Conservation (phyloP, 1,284 basidiomycete species). For the Cryptococcus sp. region DNA sequence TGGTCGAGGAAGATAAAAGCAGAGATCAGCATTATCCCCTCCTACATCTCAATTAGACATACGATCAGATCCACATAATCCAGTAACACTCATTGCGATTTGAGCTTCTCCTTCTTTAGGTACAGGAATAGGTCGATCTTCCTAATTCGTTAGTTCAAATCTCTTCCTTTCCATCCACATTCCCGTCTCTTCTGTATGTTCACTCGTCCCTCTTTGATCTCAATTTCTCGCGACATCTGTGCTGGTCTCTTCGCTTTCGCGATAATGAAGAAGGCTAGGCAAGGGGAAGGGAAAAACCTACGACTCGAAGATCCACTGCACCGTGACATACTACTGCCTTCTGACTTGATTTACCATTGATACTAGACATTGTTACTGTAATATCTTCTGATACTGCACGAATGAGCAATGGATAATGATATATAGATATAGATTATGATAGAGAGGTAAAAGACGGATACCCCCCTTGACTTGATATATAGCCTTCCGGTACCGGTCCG, state of each 20-base stretch:
- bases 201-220: too few species aligned
- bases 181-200: not conserved
- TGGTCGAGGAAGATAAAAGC: not conserved
- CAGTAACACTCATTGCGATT: slow-evolving; percentile 64
- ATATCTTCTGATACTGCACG: not conserved
- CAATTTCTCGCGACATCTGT: too few species aligned
- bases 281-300: slow-evolving; percentile 27
- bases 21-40: not conserved
- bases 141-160: slow-evolving; percentile 24
- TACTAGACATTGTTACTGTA: too few species aligned
- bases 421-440: not conserved
- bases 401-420: not conserved
- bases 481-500: slow-evolving; percentile 3
- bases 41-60: slow-evolving; percentile 38
- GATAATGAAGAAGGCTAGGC: not conserved
- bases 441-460: slow-evolving; percentile 1
- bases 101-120: slow-evolving; percentile 45
- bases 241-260: too few species aligned
- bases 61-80: slow-evolving; percentile 88
- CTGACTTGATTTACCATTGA: slow-evolving; percentile 26
- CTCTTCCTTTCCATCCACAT: not conserved
- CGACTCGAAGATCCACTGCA: slow-evolving; percentile 50
- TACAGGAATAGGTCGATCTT: slow-evolving; percentile 44
- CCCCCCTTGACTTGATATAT: not conserved
- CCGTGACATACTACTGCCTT: slow-evolving; percentile 49